A percentile compares a stretch with the other conserved stretches of the same genome.
These are phyloP conservation scores for Taphrina sp. DNA, from an alignment of 1,139 yeast species.

Conservation along the genomic window DNA sequence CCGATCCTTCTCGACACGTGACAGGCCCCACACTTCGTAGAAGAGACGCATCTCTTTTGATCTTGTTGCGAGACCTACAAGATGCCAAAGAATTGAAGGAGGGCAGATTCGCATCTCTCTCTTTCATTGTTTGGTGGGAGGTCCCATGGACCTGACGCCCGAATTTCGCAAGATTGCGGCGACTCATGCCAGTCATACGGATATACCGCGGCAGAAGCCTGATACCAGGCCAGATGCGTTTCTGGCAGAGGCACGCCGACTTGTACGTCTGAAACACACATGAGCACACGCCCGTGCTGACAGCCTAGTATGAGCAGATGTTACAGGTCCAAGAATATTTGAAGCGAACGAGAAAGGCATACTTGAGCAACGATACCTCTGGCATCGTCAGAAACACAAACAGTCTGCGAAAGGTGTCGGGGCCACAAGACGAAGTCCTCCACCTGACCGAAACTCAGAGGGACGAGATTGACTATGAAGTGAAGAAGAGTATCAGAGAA, in stretches of 20 bases:
- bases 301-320: constrained; percentile 2
- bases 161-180: constrained; percentile 19
- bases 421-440: constrained; percentile 1
- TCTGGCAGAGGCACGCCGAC: constrained; percentile 4
- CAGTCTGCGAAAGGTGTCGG: neutral
- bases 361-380: constrained; percentile 5
- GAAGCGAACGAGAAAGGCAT: constrained; percentile 8
- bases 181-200: constrained; percentile 7
- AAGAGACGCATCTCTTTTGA: too few relatives aligned
- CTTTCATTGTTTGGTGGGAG: too few relatives aligned
- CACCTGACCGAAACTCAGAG: constrained; percentile 46
- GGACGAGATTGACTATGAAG: constrained; percentile 49
- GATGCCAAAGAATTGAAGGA: too few relatives aligned
- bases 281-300: too few relatives aligned
- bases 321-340: constrained; percentile 10
- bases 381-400: constrained; percentile 12
- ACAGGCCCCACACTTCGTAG: too few relatives aligned
- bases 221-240: constrained; percentile 5
- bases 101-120: too few relatives aligned
- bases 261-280: neutral
- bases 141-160: constrained; percentile 16
- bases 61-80: too few relatives aligned
- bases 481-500: constrained; percentile 44
- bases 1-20: too few relatives aligned
- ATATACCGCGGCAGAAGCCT: neutral